Percentiles rank a stretch among this genome's conserved stretches.
Evolutionary conservation across 2,329 filamentous ascomycete genomes (phyloP).

Genomic region (Hymenoscyphus salicellus): DNA sequence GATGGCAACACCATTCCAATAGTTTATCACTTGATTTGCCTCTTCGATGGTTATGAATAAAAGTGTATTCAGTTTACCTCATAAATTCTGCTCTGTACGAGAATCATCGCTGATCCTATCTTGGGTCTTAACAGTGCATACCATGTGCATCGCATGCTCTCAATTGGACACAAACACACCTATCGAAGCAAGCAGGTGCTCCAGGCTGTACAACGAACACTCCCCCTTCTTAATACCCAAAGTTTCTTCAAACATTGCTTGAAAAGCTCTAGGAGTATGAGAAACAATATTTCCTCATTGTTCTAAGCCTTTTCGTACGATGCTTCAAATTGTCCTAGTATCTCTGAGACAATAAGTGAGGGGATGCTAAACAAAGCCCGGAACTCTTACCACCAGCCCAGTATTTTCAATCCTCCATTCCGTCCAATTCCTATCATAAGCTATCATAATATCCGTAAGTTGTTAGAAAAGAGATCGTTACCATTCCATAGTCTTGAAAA

Average conservation of each 20-base stretch:
- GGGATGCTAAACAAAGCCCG: too few relatives aligned
- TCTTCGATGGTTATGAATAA: neutral
- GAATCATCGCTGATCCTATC: neutral
- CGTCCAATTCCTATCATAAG: neutral
- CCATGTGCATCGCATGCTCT: neutral
- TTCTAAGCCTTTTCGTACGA: too few relatives aligned
- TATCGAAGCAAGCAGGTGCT: neutral
- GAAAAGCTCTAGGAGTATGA: too few relatives aligned
- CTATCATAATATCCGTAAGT: neutral
- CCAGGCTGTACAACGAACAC: neutral
- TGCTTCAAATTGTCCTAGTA: too few relatives aligned
- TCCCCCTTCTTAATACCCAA: neutral
- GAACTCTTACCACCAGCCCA: too few relatives aligned
- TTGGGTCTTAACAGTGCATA: neutral
- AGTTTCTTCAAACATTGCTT: too few relatives aligned
- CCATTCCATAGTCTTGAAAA: neutral
- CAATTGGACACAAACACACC: neutral
- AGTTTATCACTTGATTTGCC: neutral
- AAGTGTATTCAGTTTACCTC: neutral
- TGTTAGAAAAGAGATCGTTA: neutral
- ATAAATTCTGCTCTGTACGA: neutral
- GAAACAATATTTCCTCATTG: too few relatives aligned
- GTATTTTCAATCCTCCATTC: too few relatives aligned
- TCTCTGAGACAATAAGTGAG: too few relatives aligned
- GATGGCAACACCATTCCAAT: neutral